Evolutionary conservation across 768 basidiomycete genomes (phyloP).

Genomic region (Steccherinum ochraceum): DNA sequence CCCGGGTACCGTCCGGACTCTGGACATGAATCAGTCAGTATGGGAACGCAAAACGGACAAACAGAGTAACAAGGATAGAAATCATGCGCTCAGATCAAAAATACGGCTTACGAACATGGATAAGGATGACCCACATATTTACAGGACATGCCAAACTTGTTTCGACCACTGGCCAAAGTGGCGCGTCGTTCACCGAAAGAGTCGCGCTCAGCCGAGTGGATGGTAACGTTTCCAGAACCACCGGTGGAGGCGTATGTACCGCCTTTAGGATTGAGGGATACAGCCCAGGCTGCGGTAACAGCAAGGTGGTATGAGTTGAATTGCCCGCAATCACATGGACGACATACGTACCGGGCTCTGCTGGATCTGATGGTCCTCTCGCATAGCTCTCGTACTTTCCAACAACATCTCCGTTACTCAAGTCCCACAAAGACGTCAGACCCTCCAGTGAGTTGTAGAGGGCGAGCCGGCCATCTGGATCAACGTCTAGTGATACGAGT

Average conservation of each 20-base stretch:
- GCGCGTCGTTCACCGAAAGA: slow-evolving; percentile 62
- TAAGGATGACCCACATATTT: slow-evolving; percentile 46
- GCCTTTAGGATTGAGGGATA: slow-evolving; percentile 72
- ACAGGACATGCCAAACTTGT: slow-evolving; percentile 74
- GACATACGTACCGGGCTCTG: slow-evolving; percentile 62
- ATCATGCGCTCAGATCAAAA: background rate
- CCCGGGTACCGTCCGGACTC: slow-evolving; percentile 82
- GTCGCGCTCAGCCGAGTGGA: slow-evolving; percentile 64
- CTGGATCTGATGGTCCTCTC: slow-evolving; percentile 42
- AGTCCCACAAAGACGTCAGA: slow-evolving; percentile 68
- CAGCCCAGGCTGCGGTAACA: slow-evolving; percentile 61
- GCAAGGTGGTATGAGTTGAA: background rate
- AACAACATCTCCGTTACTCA: slow-evolving; percentile 51
- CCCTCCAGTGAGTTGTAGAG: slow-evolving; percentile 85
- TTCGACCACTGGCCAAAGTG: slow-evolving; percentile 57
- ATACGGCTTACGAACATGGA: background rate
- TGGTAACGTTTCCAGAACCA: slow-evolving; percentile 60
- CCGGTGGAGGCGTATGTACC: slow-evolving; percentile 72
- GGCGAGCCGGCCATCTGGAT: slow-evolving; percentile 56
- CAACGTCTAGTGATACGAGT: slow-evolving; percentile 72
- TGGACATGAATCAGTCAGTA: slow-evolving; percentile 23
- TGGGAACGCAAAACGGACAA: background rate
- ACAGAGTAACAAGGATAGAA: background rate
- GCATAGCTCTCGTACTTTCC: slow-evolving; percentile 72
- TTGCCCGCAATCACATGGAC: slow-evolving; percentile 1